Percentiles rank a stretch among this genome's conserved stretches.
These are phyloP conservation scores for Calocera viscosa DNA, from an alignment of 768 basidiomycete genomes.

Conservation along the genomic window DNA sequence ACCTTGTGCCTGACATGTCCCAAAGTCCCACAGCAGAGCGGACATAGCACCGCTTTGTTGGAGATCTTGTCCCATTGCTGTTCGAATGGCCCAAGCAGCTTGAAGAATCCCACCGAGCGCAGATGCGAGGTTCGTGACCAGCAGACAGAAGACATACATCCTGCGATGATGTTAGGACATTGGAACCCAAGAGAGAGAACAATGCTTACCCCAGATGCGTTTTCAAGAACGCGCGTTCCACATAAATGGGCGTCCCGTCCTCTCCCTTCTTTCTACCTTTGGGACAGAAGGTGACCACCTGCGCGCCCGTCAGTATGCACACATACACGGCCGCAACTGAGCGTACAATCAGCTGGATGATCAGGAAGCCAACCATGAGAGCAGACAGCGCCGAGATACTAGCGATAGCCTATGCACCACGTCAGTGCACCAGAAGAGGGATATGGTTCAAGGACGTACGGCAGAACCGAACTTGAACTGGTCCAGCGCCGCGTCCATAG, in stretches of 20 bases:
- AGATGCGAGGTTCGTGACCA: neutral
- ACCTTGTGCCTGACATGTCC: constrained; percentile 20
- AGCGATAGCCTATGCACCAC: neutral
- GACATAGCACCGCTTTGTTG: constrained; percentile 31
- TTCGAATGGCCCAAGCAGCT: constrained; percentile 41
- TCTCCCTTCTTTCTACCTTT: neutral
- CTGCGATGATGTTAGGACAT: neutral
- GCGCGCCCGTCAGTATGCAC: neutral
- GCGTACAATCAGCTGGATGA: neutral
- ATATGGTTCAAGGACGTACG: neutral
- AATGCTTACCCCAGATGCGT: neutral
- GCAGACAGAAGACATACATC: neutral
- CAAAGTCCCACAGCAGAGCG: constrained; percentile 43
- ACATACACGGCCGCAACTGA: neutral
- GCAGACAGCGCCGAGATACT: neutral
- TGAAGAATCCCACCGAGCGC: constrained; percentile 30
- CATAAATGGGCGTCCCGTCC: neutral
- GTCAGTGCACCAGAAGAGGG: neutral
- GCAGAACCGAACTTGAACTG: neutral
- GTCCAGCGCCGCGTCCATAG: neutral
- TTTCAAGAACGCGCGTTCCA: neutral
- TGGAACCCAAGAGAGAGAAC: neutral
- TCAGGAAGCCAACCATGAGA: neutral
- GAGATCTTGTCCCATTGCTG: constrained; percentile 32
- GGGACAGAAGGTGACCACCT: neutral